Evolutionary conservation across 2,329 filamentous ascomycete genomes (phyloP), one percentile per base, ranked within the genome.

Genomic region (Botrytis fabae): DNA sequence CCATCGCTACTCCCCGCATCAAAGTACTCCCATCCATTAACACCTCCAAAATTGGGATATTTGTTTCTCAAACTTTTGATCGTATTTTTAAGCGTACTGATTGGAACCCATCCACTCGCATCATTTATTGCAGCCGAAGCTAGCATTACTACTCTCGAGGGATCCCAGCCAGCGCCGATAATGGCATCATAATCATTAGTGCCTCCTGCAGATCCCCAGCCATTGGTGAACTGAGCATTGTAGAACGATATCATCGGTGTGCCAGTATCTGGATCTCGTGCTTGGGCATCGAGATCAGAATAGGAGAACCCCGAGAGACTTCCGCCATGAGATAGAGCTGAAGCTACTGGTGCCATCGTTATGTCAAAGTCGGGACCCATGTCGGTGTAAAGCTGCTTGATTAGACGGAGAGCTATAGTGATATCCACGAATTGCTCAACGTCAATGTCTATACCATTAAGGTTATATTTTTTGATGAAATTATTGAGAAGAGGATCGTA

Each of bases 401-500:
- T 83, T 97, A 97, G 0, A 94, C 71, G 93, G 78, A 97, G 95
- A 59, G 89, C 88, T 38, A 92, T 88, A 51, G 88, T 88, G 76
- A 97, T 93, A 68, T 88, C 87, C 74, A 88, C 91, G 1, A 90
- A 92, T 82, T 98, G 95, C 44, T 89, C 89, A 74, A 98, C 94
- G 9, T 95, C 95, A 1, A 97, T 89, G 83, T 98, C 94, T 12
- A 98, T 93, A 1, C 98, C 89, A 61, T 93, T 93, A 54, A 98
- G 85, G 1, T 95, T 95, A 80, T 95, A 95, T 76, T 91, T 90
- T 73, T 92, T 91, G 0, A 93, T 70, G 20, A 73, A 38, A 16
- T 70, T 70, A 38, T 70, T 65, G 16, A 68, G 71, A 4, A 75
- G 64, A 35, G 71, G 73, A n/a, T 70, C 59, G 44, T 75, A 75